A percentile compares a stretch with the other conserved stretches of the same genome.
These are phyloP conservation scores for Acanthamoeba castellanii DNA, from an alignment of 208 protist species.

Conservation along the genomic window DNA sequence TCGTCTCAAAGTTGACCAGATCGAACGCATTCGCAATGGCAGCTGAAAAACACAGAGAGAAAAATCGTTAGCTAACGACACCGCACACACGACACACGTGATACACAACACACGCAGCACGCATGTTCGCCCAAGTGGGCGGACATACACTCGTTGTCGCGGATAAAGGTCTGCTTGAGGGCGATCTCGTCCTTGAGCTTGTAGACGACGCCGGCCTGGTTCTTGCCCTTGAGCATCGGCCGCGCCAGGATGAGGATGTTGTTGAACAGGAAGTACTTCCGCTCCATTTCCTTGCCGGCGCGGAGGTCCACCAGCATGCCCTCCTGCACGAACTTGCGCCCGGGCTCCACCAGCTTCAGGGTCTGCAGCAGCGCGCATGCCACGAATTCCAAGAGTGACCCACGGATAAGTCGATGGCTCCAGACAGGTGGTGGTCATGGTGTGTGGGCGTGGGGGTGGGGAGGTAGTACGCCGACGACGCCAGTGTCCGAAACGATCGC, in stretches of 20 bases:
- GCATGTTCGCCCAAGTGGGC: background rate
- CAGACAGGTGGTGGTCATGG: background rate
- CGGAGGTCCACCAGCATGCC: conserved; percentile 41
- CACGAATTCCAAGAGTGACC: background rate
- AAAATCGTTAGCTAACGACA: no score
- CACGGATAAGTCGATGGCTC: no score
- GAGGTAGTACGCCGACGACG: background rate
- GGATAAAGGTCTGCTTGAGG: conserved; percentile 20
- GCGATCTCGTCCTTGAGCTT: conserved; percentile 70
- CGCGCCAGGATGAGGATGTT: conserved; percentile 45
- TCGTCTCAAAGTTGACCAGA: conserved; percentile 30
- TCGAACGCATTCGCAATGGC: conserved; percentile 65
- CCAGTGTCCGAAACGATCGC: background rate
- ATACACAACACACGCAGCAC: background rate
- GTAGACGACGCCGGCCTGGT: conserved; percentile 1
- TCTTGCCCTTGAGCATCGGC: conserved; percentile 39
- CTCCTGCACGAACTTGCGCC: conserved; percentile 65
- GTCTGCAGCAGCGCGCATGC: background rate
- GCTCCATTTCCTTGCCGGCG: conserved; percentile 69
- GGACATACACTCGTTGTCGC: conserved; percentile 43
- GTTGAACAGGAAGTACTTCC: conserved; percentile 69
- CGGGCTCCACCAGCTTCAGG: conserved; percentile 57
- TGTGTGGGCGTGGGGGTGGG: background rate
- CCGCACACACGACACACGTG: background rate
- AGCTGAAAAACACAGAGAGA: background rate